Base-by-base conservation (phyloP, 1,284 basidiomycete species). In the Peniophora sp. region DNA sequence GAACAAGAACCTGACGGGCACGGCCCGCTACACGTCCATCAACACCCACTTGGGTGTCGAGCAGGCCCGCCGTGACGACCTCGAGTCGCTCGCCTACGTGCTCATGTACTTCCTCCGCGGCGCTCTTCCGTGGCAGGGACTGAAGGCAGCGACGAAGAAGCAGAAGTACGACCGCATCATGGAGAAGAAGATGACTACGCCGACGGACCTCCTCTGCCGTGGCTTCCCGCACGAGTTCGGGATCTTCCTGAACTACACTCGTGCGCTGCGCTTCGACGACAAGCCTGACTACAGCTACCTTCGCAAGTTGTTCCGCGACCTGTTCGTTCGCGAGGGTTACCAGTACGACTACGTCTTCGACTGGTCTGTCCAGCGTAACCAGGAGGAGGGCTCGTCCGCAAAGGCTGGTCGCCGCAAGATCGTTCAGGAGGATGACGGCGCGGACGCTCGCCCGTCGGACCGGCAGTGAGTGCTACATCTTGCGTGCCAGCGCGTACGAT, bases 141-240 rank as follows among this genome's bases (percentile, higher is more conserved):
- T 97, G 65, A 97, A 97, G 77, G 95, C 94, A 55, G 94, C 94
- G 35, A 97, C 94, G 53, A 97, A 97, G 88, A 97, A 97, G 83
- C 95, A 98, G 77, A 97, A 97, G 75, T 97, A 97, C 72, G 95
- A 97, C 69, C 85, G 93, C 53, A 98, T 98, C 74, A 97, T 97
- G 93, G 95, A 97, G 76, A 98, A 97, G 84, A 95, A 97, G 81
- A 97, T 97, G 94, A 97, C 94, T 27, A 97, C 94, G 0, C 92
- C 95, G 19, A 97, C 93, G 52, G 93, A 97, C 66, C 78, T 94
- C 52, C 82, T 98, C 23, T 97, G 94, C 76, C 92, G 93, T 59
- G 92, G 92, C 27, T 97, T 95, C 81, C 94, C 95, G 58, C 94
- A 94, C 71, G 95, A 97, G 72, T 97, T 97, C 60, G 92, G 92